Base-by-base conservation (phyloP, 2,329 filamentous ascomycete species). In the Aspergillus fijiensis region DNA sequence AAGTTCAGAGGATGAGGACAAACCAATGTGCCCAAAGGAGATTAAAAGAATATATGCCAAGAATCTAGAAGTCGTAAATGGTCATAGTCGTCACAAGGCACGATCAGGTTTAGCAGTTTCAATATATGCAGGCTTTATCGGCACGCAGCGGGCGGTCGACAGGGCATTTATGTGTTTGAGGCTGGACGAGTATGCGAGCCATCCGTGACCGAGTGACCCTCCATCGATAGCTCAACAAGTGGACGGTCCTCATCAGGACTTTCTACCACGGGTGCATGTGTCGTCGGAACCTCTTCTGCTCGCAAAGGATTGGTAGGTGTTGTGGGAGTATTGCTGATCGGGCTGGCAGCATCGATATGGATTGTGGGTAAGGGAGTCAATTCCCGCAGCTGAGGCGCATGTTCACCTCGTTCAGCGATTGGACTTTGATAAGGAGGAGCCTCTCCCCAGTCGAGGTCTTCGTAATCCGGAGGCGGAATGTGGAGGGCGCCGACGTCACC, bases 401-500 rank as follows among this genome's bases (percentile, higher is more conserved):
- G 55, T 21, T 65, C 56, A 29, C 50, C 60, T 49, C 61, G 60
- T 23, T 69, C 68, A 2, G 60, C 31, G 2, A 65, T 35, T 2
- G 71, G 69, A 49, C 71, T 72, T 42, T 72, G 67, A 58, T 80
- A 80, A 0, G 76, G 71, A 11, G 78, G 78, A 10, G 76, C 77
- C 23, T 79, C 76, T 33, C 77, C 78, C 76, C 77, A 78, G 27
- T 76, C 72, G 29, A 77, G 61, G 27, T 74, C 64, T 2, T 79
- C 77, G 53, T 80, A 80, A 1, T 78, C 73, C 4, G 78, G 77
- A 45, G 77, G 77, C 2, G 72, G 73, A 7, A 76, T 76, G 19
- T 71, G 69, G 2, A 69, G 65, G n/a, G 67, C 63, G n/a, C 73
- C 76, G 11, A 78, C 69, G 60, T 79, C 75, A 11, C 69, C 70